Evolutionary conservation across 257 asterid genomes (phyloP), one percentile per base, ranked within the genome.

Genomic region (Penstemon barbatus): DNA sequence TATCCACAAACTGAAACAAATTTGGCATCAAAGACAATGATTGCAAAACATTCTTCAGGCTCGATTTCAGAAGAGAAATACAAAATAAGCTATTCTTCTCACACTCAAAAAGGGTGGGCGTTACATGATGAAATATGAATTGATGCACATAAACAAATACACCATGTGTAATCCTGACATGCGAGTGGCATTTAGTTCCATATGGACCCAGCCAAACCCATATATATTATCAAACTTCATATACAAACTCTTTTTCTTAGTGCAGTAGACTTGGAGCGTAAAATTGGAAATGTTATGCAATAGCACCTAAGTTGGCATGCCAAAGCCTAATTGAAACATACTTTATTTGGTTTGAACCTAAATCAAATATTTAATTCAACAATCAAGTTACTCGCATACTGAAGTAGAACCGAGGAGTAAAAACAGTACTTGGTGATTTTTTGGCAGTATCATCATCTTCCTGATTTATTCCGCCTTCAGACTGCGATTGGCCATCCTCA

Each of bases 401-500:
- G 70, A 63, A 69, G 44, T 63, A 42, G 38, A 77, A 90, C 96
- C 91, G 68, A 79, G 82, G 54, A 48, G 82, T 65, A 83, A 65
- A 74, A 78, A 69, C 59, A 56, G 15, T 66, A 68, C 80, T 69
- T 53, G 83, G 84, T 45, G 90, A 77, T 61, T 73, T 82, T 69
- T 81, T 87, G 57, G 75, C 68, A 49, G 78, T 74, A 66, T 80
- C 85, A 61, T 75, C 92, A 64, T 83, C 96, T 43, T 81, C 92
- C 64, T 86, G 85, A 72, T 84, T 84, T 52, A 76, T 57, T 61
- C 78, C 81, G 72, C 83, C 85, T 69, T 80, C 93, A 52, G 97
- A 86, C 39, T 82, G 96, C 39, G 96, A 90, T 44, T 80, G 88
- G 12, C 75, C 88, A 60, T 87, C 95, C 67, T 57, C 78, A 46